A percentile compares a stretch with the other conserved stretches of the same genome.
phyloP scores from a whole-genome alignment of 1,139 yeast genomes.

The Diutina scorzettiae region DNA sequence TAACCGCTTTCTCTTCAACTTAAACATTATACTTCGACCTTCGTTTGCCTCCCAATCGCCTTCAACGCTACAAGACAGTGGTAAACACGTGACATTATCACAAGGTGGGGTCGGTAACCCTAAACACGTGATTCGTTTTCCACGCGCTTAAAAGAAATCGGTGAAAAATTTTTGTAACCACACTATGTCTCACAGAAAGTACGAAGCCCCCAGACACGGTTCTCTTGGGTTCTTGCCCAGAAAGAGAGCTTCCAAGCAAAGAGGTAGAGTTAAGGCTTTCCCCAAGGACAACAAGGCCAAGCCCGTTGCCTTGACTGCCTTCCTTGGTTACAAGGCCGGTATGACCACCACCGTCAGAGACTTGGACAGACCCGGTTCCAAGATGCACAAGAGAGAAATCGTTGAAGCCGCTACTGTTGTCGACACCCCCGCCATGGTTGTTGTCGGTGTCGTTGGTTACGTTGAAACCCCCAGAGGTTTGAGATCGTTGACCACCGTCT shows the following conservation, averaged over 20 bases:
- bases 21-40: no score
- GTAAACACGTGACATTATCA: no score
- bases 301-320: slow-evolving; percentile 98
- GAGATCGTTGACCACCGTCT: slow-evolving; percentile 98
- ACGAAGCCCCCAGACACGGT: slow-evolving; percentile 99
- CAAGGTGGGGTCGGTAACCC: no score
- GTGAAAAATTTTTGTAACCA: no score
- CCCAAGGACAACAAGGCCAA: slow-evolving; percentile 97
- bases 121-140: no score
- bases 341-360: slow-evolving; percentile 99
- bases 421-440: slow-evolving; percentile 98
- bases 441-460: slow-evolving; percentile 99
- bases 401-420: slow-evolving; percentile 99
- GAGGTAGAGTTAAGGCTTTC: slow-evolving; percentile 99
- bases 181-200: slow-evolving; percentile 97
- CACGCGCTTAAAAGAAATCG: no score
- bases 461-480: slow-evolving; percentile 99
- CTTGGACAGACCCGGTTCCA: slow-evolving; percentile 99
- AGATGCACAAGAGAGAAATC: slow-evolving; percentile 99
- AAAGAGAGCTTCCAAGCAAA: slow-evolving; percentile 98
- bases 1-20: no score
- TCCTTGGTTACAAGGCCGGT: slow-evolving; percentile 99
- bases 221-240: slow-evolving; percentile 99
- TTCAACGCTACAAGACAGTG: no score
- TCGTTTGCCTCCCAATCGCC: no score